Conservation (phyloP, 495 filamentous ascomycete species). For the Lophiotrema nucula region DNA sequence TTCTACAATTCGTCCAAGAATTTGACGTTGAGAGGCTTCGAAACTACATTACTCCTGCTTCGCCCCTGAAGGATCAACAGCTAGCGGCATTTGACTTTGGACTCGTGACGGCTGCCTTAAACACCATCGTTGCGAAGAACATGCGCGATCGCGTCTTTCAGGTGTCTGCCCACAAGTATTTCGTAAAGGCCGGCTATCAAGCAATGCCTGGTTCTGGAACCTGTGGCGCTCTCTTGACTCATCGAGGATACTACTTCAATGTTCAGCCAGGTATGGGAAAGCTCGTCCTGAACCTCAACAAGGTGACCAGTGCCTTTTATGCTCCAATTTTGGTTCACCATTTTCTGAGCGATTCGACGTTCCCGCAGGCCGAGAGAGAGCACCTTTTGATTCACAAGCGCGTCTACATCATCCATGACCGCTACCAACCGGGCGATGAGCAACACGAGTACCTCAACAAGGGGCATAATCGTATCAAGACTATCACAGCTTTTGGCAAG, state of each 20-base stretch:
- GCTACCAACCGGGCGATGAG: too few relatives aligned
- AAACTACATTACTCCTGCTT: neutral
- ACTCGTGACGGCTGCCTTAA: neutral
- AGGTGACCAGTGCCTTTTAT: conserved; percentile 9
- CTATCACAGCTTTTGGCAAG: too few relatives aligned
- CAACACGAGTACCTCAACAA: too few relatives aligned
- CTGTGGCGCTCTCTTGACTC: neutral
- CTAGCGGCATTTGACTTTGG: neutral
- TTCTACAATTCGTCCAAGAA: neutral
- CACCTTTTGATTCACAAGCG: too few relatives aligned
- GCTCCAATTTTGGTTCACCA: too few relatives aligned
- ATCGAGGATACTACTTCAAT: conserved; percentile 12
- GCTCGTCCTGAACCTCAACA: conserved; percentile 12
- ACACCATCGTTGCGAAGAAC: neutral
- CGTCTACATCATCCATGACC: too few relatives aligned
- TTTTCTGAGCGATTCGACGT: too few relatives aligned
- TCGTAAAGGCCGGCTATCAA: neutral
- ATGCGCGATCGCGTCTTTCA: neutral
- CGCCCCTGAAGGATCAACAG: neutral
- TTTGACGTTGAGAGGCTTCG: neutral
- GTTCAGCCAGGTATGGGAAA: conserved; percentile 5
- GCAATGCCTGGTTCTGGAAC: neutral
- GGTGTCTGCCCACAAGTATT: neutral
- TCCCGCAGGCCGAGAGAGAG: too few relatives aligned
- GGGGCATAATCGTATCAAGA: too few relatives aligned